Percentiles rank a stretch among this genome's conserved stretches.
phyloP scores from a whole-genome alignment of 2,329 filamentous ascomycete species.

The Neonectria hederae region DNA sequence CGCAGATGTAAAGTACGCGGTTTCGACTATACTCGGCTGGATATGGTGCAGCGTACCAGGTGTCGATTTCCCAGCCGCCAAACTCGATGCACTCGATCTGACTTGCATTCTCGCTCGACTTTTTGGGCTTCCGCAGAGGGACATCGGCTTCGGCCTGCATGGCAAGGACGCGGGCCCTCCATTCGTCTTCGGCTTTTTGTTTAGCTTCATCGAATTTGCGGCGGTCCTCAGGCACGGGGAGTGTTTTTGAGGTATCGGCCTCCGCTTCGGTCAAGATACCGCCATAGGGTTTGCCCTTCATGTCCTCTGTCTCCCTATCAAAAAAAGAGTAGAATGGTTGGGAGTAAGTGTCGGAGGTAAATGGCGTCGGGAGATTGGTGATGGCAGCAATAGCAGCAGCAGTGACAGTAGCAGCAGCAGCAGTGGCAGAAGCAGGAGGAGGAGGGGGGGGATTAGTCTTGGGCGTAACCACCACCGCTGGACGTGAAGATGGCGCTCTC shows the following conservation, averaged over 20 bases:
- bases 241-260: constrained; percentile 88
- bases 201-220: constrained; percentile 90
- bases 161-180: constrained; percentile 72
- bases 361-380: constrained; percentile 61
- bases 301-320: constrained; percentile 88
- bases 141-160: constrained; percentile 72
- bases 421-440: constrained; percentile 16
- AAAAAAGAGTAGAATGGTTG: constrained; percentile 89
- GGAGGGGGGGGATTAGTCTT: constrained; percentile 34
- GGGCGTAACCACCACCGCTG: constrained; percentile 34
- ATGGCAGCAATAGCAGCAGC: constrained; percentile 8
- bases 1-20: constrained; percentile 96
- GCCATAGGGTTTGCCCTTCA: constrained; percentile 93
- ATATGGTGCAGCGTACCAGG: constrained; percentile 98
- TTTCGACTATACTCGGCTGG: constrained; percentile 98
- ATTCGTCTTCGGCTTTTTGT: constrained; percentile 90
- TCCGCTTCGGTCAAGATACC: constrained; percentile 90
- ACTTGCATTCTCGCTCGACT: constrained; percentile 85
- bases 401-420: not conserved
- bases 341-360: constrained; percentile 69
- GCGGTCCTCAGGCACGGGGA: constrained; percentile 82
- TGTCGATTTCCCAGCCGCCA: constrained; percentile 97
- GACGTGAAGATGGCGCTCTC: constrained; percentile 38
- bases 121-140: constrained; percentile 73
- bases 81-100: constrained; percentile 99